phyloP scores from a whole-genome alignment of 2,329 filamentous ascomycete genomes.

The Blastomyces parvus region DNA sequence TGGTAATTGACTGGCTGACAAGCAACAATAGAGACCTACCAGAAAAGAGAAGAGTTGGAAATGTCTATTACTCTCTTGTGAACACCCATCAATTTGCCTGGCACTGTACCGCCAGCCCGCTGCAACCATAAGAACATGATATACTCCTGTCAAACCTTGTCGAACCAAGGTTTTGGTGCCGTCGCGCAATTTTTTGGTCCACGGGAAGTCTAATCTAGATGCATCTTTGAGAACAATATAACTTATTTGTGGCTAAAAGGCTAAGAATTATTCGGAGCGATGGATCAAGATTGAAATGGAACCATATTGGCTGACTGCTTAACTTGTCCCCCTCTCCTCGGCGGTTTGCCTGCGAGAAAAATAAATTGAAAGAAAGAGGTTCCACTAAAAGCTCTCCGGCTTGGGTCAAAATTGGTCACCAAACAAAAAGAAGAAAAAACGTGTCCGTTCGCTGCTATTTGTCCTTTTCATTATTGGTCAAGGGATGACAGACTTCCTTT shows the following conservation, averaged over 20 bases:
- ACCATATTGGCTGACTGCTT: neutral
- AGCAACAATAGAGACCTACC: neutral
- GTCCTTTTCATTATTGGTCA: neutral
- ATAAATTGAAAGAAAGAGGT: no score
- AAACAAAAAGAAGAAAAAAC: neutral
- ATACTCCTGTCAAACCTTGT: neutral
- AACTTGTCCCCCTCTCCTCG: neutral
- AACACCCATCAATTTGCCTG: neutral
- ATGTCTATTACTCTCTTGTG: neutral
- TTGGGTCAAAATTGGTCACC: neutral
- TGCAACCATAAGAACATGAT: neutral
- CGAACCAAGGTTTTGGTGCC: neutral
- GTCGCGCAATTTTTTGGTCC: neutral
- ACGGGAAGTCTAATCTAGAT: neutral
- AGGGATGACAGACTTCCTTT: neutral
- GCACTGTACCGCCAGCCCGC: neutral
- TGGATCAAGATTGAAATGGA: neutral
- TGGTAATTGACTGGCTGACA: no score
- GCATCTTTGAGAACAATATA: neutral
- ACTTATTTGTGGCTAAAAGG: neutral
- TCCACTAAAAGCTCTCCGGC: no score
- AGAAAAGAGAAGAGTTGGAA: no score
- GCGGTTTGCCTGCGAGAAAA: no score
- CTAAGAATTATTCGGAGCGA: neutral
- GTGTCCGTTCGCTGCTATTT: neutral